A percentile compares a stretch with the other conserved stretches of the same genome.
Conservation (phyloP, 169 alveolate species). For the Miamiensis avidus region DNA sequence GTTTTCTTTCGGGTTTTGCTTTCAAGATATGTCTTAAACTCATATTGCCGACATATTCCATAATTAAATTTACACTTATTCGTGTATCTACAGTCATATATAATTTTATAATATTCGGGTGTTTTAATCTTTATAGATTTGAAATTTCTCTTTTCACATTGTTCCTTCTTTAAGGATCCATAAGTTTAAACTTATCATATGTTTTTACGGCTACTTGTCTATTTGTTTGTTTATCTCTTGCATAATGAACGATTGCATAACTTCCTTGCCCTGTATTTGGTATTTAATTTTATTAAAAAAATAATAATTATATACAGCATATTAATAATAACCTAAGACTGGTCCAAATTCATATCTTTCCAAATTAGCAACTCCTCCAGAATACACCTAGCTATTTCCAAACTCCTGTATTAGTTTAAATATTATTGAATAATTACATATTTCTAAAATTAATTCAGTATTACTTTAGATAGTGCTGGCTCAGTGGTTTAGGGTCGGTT, state of each 20-base stretch:
- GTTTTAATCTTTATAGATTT: constrained; percentile 63
- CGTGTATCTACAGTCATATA: constrained; percentile 61
- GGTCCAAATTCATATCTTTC: constrained; percentile 10
- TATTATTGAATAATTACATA: too few relatives aligned
- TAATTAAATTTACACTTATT: constrained; percentile 62
- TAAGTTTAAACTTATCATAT: constrained; percentile 59
- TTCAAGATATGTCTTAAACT: constrained; percentile 27
- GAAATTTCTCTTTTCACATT: constrained; percentile 72
- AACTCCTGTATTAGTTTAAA: too few relatives aligned
- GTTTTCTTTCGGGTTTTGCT: constrained; percentile 23
- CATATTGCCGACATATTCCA: constrained; percentile 61
- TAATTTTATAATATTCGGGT: constrained; percentile 57
- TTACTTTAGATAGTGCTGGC: too few relatives aligned
- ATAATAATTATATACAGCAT: too few relatives aligned
- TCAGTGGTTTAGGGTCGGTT: too few relatives aligned
- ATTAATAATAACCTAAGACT: too few relatives aligned
- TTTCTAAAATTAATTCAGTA: too few relatives aligned
- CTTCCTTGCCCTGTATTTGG: constrained; percentile 64
- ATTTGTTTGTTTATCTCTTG: constrained; percentile 46
- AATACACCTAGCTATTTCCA: not conserved
- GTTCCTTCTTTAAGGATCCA: constrained; percentile 64
- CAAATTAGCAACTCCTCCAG: not conserved
- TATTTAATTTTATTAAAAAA: too few relatives aligned
- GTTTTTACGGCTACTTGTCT: constrained; percentile 63
- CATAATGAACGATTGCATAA: constrained; percentile 60